A percentile compares a stretch with the other conserved stretches of the same genome.
These are phyloP conservation scores for Hordeum vulgare DNA, from an alignment of 176 grass and related monocot genomes.

Conservation along the genomic window DNA sequence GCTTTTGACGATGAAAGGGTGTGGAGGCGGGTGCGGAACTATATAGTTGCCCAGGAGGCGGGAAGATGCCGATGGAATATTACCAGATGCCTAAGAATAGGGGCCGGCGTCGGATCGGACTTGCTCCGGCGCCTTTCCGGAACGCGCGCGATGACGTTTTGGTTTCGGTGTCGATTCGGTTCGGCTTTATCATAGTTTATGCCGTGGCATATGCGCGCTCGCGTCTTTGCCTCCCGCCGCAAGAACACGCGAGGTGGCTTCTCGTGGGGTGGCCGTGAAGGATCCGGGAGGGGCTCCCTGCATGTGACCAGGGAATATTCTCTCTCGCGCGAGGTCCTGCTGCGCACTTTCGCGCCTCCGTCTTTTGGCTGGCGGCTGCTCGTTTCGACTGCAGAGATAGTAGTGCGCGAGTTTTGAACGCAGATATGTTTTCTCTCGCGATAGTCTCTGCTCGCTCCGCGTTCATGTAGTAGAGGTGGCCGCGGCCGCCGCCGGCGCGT, in stretches of 20 bases:
- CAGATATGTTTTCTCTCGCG: no score
- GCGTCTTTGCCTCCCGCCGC: neutral
- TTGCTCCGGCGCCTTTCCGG: neutral
- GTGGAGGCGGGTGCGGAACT: neutral
- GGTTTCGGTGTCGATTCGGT: neutral
- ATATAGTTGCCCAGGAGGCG: constrained; percentile 13
- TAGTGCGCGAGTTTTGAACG: no score
- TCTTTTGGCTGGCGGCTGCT: neutral
- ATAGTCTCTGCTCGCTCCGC: no score
- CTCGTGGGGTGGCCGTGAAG: neutral
- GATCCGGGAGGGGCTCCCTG: neutral
- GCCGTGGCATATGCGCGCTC: neutral
- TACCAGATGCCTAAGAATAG: constrained; percentile 27
- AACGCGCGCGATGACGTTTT: neutral
- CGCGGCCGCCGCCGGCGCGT: no score
- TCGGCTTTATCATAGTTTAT: neutral
- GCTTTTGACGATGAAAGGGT: neutral
- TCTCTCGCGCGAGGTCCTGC: neutral
- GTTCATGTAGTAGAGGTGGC: no score
- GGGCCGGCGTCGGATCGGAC: neutral
- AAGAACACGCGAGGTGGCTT: neutral
- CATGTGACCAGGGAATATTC: neutral
- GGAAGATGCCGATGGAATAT: constrained; percentile 72
- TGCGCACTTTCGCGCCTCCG: no score
- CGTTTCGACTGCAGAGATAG: no score